Percentiles rank a stretch among this genome's conserved stretches.
phyloP scores from a whole-genome alignment of 768 basidiomycete genomes.

The Boletus rufocinnamomeus region DNA sequence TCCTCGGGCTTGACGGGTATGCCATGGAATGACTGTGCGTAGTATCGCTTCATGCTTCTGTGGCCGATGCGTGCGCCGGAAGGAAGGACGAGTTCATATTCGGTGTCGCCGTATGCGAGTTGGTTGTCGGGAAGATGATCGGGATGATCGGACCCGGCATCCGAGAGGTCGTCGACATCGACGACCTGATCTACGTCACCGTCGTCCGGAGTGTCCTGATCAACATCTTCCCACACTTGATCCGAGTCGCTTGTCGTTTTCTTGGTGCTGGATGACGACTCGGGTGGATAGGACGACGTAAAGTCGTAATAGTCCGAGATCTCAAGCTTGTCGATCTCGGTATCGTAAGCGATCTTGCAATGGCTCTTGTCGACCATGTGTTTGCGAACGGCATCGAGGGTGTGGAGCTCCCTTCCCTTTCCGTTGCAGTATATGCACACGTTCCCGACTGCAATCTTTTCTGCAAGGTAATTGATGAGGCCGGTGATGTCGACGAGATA shows the following conservation, averaged over 20 bases:
- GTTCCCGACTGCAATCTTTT: slow-evolving; percentile 93
- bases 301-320: slow-evolving; percentile 95
- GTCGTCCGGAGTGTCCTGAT: slow-evolving; percentile 21
- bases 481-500: slow-evolving; percentile 85
- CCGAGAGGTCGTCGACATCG: slow-evolving; percentile 15
- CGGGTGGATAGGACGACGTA: slow-evolving; percentile 70
- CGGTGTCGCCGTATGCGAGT: slow-evolving; percentile 76
- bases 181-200: slow-evolving; percentile 21
- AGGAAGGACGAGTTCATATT: slow-evolving; percentile 88
- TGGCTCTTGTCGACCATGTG: slow-evolving; percentile 98
- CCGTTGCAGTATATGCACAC: slow-evolving; percentile 91
- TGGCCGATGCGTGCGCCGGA: slow-evolving; percentile 93
- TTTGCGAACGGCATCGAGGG: slow-evolving; percentile 83
- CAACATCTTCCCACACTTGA: slow-evolving; percentile 40
- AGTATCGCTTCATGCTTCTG: slow-evolving; percentile 82
- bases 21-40: slow-evolving; percentile 74
- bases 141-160: slow-evolving; percentile 39
- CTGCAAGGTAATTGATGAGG: slow-evolving; percentile 81
- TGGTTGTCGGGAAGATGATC: slow-evolving; percentile 51
- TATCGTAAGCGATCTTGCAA: slow-evolving; percentile 93
- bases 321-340: slow-evolving; percentile 77
- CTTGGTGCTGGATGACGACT: slow-evolving; percentile 22
- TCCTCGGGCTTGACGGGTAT: slow-evolving; percentile 51
- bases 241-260: not conserved
- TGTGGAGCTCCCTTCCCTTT: slow-evolving; percentile 77